Percentiles rank a stretch among this genome's conserved stretches.
Conservation (phyloP, 1,284 basidiomycete genomes). For the Moesziomyces sp. region DNA sequence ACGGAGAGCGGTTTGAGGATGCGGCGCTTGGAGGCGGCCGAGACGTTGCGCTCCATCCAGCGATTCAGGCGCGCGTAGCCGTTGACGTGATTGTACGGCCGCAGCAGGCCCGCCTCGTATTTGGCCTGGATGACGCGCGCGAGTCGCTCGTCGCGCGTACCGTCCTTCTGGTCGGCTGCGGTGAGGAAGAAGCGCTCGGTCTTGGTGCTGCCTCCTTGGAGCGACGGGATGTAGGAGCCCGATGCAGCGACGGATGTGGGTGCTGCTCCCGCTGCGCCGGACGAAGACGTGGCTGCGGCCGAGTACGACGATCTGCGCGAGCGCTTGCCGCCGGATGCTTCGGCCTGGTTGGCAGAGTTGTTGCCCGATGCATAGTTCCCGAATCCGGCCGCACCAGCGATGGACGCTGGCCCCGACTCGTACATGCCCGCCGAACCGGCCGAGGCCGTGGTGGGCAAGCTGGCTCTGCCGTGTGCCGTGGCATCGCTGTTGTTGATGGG, state of each 20-base stretch:
- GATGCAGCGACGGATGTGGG: not conserved
- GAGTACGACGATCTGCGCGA: conserved; percentile 47
- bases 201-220: conserved; percentile 54
- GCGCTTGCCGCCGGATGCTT: conserved; percentile 12
- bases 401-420: conserved; percentile 3
- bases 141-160: conserved; percentile 87
- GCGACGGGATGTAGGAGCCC: conserved; percentile 36
- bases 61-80: conserved; percentile 64
- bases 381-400: not conserved
- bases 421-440: conserved; percentile 1
- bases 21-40: conserved; percentile 77
- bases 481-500: conserved; percentile 18
- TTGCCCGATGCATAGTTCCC: not conserved
- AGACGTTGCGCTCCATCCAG: conserved; percentile 89
- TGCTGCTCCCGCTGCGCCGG: not conserved
- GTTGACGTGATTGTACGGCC: conserved; percentile 91
- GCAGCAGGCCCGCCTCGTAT: conserved; percentile 92
- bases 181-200: conserved; percentile 87
- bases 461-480: not conserved
- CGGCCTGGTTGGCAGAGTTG: conserved; percentile 3
- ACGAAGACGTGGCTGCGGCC: conserved; percentile 5
- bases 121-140: conserved; percentile 94
- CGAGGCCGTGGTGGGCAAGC: conserved; percentile 2
- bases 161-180: conserved; percentile 92
- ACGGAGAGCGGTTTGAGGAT: conserved; percentile 89